phyloP scores from a whole-genome alignment of 2,329 filamentous ascomycete species.

The Beauveria asiatica region DNA sequence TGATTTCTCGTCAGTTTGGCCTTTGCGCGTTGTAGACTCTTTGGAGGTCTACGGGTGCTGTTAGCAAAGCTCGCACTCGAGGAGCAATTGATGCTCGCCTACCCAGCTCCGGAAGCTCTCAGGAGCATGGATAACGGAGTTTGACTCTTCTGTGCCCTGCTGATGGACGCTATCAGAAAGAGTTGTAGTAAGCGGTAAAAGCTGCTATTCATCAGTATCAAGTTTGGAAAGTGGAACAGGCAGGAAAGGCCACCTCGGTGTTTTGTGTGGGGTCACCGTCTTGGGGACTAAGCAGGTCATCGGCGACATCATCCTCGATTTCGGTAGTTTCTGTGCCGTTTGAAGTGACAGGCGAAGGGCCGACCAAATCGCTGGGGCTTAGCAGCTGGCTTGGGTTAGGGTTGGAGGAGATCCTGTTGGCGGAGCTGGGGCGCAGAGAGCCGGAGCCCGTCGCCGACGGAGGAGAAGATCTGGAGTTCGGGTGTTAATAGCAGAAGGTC shows the following conservation, averaged over 20 bases:
- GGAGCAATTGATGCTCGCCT: conserved; percentile 21
- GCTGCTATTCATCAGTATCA: conserved; percentile 24
- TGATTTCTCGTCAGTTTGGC: conserved; percentile 25
- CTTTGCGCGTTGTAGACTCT: conserved; percentile 28
- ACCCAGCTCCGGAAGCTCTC: conserved; percentile 78
- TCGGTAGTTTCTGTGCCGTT: conserved; percentile 77
- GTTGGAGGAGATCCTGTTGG: conserved; percentile 39
- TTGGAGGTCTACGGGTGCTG: conserved; percentile 33
- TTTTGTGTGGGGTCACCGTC: conserved; percentile 16
- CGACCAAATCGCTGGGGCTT: conserved; percentile 62
- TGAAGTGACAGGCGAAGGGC: conserved; percentile 77
- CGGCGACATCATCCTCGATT: conserved; percentile 67
- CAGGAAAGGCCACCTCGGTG: conserved; percentile 28
- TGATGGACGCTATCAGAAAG: conserved; percentile 49
- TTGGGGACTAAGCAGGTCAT: conserved; percentile 41
- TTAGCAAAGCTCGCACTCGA: not conserved
- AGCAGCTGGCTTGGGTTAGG: conserved; percentile 49
- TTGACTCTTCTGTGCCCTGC: conserved; percentile 63
- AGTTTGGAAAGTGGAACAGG: not conserved
- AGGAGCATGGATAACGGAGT: conserved; percentile 87
- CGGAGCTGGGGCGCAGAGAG: conserved; percentile 44
- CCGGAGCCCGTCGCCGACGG: conserved; percentile 33
- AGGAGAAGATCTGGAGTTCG: conserved; percentile 25
- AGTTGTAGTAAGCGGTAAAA: conserved; percentile 47
- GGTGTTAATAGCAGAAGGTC: not conserved